Base-by-base conservation (phyloP, 2,329 filamentous ascomycete species). In the Fusarium buharicum region DNA sequence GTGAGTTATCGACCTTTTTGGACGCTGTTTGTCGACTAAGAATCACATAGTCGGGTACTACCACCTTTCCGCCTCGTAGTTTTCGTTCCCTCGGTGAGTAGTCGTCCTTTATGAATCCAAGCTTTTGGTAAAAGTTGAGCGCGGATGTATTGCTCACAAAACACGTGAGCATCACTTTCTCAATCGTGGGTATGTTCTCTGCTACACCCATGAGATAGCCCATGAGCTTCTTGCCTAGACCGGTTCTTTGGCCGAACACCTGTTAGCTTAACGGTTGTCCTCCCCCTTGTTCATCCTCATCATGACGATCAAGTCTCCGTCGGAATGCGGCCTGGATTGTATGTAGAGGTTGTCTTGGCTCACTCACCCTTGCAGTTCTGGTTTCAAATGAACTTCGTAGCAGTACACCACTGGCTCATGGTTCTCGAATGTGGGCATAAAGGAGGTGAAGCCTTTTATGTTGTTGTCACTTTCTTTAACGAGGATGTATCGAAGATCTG, bases 81-180 rank as follows among this genome's bases (percentile, higher is more conserved):
- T 76, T 80, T 60, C 82, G 79, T 30, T 83, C 79, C 31, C 71
- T 70, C 1, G 86, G 87, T 13, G 86, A 87, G 44, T 79, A 82
- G 9, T 79, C 80, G 64, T 89, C 86, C 39, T 74, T 78, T 33
- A 62, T 74, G 68, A 85, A 89, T 0, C 89, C 89, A 12, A 86
- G 72, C 58, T 78, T 83, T 41, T 78, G 73, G 74, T 93, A 93
- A 66, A 92, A 89, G 3, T 65, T 70, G 36, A 83, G 75, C 0
- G 83, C 90, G 3, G 75, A 74, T 28, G 74, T 64, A 70, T 93
- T 93, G 59, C 80, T 79, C 47, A 82, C 74, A 70, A 91, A 92
- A 69, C 89, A 90, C 1, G 89, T 92, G 68, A 93, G 77, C 90
- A 93, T 93, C 40, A 86, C 80, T 74, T 92, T 92, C 18, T 78